Percentiles rank a stretch among this genome's conserved stretches.
phyloP scores from a whole-genome alignment of 345 rosid species.

The Lagerstroemia speciosa region DNA sequence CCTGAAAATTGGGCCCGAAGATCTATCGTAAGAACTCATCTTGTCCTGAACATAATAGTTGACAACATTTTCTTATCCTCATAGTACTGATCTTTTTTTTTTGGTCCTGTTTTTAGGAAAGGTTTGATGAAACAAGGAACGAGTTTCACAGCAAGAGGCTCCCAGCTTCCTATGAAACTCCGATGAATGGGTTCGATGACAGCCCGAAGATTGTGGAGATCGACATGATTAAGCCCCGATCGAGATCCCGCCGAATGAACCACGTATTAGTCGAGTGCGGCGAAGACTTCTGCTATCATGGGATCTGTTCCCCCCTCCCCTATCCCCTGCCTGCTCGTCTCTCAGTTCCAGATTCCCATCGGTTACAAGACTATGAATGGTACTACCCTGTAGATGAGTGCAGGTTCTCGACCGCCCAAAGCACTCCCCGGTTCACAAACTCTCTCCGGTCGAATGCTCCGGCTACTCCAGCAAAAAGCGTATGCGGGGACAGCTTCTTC shows the following conservation, averaged over 20 bases:
- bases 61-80: not conserved
- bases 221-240: slow-evolving; percentile 42
- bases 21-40: slow-evolving; percentile 31
- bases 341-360: slow-evolving; percentile 20
- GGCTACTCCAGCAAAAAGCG: slow-evolving; percentile 51
- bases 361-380: slow-evolving; percentile 35
- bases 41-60: no score
- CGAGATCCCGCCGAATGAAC: slow-evolving; percentile 35
- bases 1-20: slow-evolving; percentile 24
- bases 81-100: not conserved
- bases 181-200: slow-evolving; percentile 26
- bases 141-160: slow-evolving; percentile 35
- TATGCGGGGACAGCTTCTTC: slow-evolving; percentile 44
- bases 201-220: slow-evolving; percentile 57
- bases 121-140: slow-evolving; percentile 35
- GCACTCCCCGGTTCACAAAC: slow-evolving; percentile 51
- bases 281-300: slow-evolving; percentile 33
- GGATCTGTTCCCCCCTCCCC: slow-evolving; percentile 30
- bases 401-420: slow-evolving; percentile 32
- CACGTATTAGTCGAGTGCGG: slow-evolving; percentile 29
- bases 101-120: slow-evolving; percentile 16
- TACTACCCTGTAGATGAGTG: slow-evolving; percentile 16
- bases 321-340: slow-evolving; percentile 21
- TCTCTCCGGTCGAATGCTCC: slow-evolving; percentile 16
- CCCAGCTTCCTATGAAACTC: slow-evolving; percentile 16